phyloP scores from a whole-genome alignment of 148 eudicot genomes.

The Camellia sinensis region DNA sequence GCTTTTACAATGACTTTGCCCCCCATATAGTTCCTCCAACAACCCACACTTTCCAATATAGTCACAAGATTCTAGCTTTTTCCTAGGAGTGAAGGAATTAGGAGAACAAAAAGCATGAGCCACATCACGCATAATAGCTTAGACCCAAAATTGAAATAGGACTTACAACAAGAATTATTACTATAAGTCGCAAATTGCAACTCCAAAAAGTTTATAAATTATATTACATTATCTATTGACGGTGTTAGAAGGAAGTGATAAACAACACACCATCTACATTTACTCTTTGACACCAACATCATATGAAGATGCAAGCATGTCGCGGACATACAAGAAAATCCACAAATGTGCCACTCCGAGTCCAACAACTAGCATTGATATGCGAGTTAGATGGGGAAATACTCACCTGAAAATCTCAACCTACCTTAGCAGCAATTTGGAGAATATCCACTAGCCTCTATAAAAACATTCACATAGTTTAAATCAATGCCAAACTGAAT shows the following conservation, averaged over 20 bases:
- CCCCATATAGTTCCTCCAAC: no score
- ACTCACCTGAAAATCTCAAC: conserved; percentile 71
- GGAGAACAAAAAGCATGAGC: not conserved
- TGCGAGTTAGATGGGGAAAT: conserved; percentile 33
- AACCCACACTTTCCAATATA: not conserved
- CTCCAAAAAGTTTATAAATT: no score
- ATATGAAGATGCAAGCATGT: not conserved
- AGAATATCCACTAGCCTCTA: no score
- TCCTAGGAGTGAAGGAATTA: not conserved
- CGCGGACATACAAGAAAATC: not conserved
- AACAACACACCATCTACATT: not conserved
- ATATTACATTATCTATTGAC: not conserved
- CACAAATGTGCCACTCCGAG: not conserved
- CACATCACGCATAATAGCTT: not conserved
- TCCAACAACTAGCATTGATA: not conserved
- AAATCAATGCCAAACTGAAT: conserved; percentile 53
- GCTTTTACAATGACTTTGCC: no score
- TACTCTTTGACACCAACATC: not conserved
- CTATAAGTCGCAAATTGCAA: no score
- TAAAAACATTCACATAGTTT: conserved; percentile 5
- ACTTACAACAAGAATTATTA: no score
- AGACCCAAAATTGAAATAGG: no score
- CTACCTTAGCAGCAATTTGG: no score
- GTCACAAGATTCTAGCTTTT: not conserved
- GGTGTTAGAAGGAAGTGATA: not conserved